phyloP scores from a whole-genome alignment of 352 stramenopile species.

The Phytopythium vexans region DNA sequence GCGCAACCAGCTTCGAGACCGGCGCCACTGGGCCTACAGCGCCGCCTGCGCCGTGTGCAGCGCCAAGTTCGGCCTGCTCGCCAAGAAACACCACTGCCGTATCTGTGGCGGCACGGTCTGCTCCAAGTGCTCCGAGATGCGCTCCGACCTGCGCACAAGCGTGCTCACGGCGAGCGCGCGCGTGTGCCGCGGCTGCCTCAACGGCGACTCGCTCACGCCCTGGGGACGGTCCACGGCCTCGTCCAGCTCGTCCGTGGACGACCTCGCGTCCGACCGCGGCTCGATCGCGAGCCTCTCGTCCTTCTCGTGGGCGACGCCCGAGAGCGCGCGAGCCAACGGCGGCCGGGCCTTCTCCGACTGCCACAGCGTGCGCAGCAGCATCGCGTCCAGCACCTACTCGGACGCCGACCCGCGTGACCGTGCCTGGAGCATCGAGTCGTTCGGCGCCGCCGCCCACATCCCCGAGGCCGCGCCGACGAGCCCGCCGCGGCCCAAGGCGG shows the following conservation, averaged over 20 bases:
- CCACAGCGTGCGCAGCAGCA: conserved; percentile 13
- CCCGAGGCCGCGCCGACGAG: background rate
- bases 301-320: conserved; percentile 10
- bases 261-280: conserved; percentile 9
- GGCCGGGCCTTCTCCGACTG: conserved; percentile 5
- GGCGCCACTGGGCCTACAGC: conserved; percentile 47
- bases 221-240: conserved; percentile 8
- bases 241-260: background rate
- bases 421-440: conserved; percentile 7
- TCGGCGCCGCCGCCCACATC: conserved; percentile 1
- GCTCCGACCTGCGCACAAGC: conserved; percentile 33
- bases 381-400: conserved; percentile 27
- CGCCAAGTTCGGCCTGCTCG: conserved; percentile 61
- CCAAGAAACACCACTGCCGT: conserved; percentile 75
- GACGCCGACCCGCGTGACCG: conserved; percentile 6
- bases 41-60: conserved; percentile 67
- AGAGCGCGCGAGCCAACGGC: background rate
- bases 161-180: conserved; percentile 39
- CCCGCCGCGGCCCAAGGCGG: conserved; percentile 2
- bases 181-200: conserved; percentile 69
- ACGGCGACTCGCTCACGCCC: conserved; percentile 39
- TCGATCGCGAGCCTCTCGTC: conserved; percentile 26
- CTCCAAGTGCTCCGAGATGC: conserved; percentile 70
- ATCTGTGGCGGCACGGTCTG: conserved; percentile 72
- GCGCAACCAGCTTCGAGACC: conserved; percentile 56